phyloP scores from a whole-genome alignment of 192 early-diverging fungal genomes.

The Coemansia sp. region DNA sequence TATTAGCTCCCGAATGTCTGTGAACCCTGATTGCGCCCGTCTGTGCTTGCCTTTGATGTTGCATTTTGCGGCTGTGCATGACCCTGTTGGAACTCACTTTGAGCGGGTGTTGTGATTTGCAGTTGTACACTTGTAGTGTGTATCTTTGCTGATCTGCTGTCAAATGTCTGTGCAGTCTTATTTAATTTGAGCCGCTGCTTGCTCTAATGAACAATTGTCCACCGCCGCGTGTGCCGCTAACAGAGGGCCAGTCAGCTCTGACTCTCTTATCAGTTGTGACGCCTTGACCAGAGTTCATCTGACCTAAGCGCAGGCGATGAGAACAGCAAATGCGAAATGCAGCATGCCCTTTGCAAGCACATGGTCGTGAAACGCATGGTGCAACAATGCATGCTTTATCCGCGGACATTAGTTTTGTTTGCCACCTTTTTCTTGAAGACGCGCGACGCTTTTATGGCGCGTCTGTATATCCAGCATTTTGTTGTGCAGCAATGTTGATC shows the following conservation, averaged over 20 bases:
- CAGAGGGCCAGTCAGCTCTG: too few relatives aligned
- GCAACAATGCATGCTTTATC: not conserved
- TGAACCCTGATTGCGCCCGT: not conserved
- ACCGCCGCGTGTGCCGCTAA: too few relatives aligned
- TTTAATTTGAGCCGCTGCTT: not conserved
- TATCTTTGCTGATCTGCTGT: slow-evolving; percentile 10
- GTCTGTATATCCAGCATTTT: not conserved
- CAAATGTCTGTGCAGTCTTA: not conserved
- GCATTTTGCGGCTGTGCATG: not conserved
- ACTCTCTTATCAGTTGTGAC: too few relatives aligned
- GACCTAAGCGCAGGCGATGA: too few relatives aligned
- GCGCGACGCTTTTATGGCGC: not conserved
- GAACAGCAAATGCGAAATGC: too few relatives aligned
- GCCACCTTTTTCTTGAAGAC: not conserved
- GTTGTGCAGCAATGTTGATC: slow-evolving; percentile 7
- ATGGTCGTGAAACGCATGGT: not conserved
- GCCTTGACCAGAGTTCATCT: too few relatives aligned
- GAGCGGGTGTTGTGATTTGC: slow-evolving; percentile 7
- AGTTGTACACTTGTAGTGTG: not conserved
- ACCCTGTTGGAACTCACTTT: not conserved
- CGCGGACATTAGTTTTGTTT: not conserved
- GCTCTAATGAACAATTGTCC: not conserved
- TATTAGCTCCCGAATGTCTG: not conserved
- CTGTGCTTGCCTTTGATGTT: not conserved
- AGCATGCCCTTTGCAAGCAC: not conserved